Evolutionary conservation across 352 stramenopile genomes (phyloP), one percentile per base, ranked within the genome.

Genomic region (Pythium brachiatum): DNA sequence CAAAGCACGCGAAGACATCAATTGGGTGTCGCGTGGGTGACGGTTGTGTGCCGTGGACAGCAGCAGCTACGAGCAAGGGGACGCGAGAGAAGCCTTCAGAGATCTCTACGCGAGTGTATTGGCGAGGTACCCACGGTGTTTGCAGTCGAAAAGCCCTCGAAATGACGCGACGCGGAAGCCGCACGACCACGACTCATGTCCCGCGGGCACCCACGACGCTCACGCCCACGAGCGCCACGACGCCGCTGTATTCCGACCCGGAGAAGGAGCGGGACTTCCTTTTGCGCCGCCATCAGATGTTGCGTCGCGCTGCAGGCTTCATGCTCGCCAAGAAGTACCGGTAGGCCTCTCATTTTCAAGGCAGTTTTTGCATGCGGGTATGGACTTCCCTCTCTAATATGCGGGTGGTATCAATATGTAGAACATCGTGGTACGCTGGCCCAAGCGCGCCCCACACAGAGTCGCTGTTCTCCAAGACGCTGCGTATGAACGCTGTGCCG

Each of bases 301-400:
- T 87, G 59, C 79, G 77, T 3, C 80, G 78, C 62, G 79, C 82
- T n/a, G 83, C 79, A 1, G 79, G 78, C 41, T 89, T 83, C 55
- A 82, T 91, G 76, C 67, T 91, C 41, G 82, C 79, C 39, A 80
- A 77, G 60, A 91, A 89, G 62, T 89, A 91, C 56, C 70, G 81
- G 70, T 89, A 71, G 53, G 68, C 26, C 20, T 18, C 18, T 12
- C 16, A 18, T 50, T 50, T 26, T 25, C 43, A 18, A 7, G 34
- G 38, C 38, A 18, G n/a, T n/a, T 44, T 44, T 23, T 23, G 3
- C 18, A 4, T 3, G 11, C 23, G 15, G 16, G 38, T 44, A 44
- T 23, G n/a, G n/a, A n/a, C n/a, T n/a, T n/a, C n/a, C n/a, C n/a
- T n/a, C n/a, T n/a, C n/a, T n/a, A n/a, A n/a, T n/a, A 13, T 60